Conservation (phyloP, 2,329 filamentous ascomycete species). For the Colletotrichum sp. region DNA sequence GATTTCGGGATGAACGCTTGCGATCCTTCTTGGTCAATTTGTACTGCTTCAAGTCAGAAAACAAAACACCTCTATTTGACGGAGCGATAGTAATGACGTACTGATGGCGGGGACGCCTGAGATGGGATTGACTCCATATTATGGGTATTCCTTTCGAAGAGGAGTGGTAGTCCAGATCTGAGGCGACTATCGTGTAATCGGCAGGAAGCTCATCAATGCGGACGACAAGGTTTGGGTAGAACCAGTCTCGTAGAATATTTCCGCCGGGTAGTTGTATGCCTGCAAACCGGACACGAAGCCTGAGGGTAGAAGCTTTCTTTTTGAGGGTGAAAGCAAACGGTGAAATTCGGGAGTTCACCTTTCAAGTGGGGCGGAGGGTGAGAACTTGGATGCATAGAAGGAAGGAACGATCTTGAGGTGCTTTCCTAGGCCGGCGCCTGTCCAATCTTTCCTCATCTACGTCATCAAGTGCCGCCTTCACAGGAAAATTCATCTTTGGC, state of each 20-base stretch:
- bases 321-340: too few relatives aligned
- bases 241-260: background rate
- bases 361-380: too few relatives aligned
- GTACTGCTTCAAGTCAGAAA: background rate
- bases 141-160: background rate
- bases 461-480: background rate
- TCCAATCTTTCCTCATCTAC: background rate
- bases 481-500: fast-evolving
- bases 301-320: background rate
- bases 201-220: background rate
- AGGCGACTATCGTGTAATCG: background rate
- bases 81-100: background rate
- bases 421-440: background rate
- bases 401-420: background rate
- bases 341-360: too few relatives aligned
- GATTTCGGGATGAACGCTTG: background rate
- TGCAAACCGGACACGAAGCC: background rate
- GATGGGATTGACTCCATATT: background rate
- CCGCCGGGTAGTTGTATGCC: background rate
- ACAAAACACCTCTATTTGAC: background rate
- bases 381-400: background rate
- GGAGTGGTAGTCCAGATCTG: background rate
- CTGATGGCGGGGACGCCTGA: background rate
- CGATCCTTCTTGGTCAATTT: background rate
- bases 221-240: background rate